Evolutionary conservation across 192 early-diverging fungal genomes (phyloP).

Genomic region (Lobosporangium transversale): DNA sequence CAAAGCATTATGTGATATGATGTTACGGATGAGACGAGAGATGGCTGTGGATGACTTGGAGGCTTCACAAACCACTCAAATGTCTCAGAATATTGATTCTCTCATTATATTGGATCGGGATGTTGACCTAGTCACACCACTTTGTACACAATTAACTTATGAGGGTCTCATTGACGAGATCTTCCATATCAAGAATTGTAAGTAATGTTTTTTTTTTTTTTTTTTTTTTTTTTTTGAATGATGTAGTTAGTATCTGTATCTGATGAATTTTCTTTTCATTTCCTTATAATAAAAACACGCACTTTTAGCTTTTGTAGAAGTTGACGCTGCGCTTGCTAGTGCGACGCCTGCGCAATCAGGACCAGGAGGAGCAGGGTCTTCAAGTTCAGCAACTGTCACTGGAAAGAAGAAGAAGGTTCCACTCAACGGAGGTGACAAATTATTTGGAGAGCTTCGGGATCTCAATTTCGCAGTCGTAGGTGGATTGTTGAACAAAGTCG

Average conservation of each 20-base stretch:
- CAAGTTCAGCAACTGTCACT: conserved; percentile 18
- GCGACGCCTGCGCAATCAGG: conserved; percentile 39
- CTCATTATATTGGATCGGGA: conserved; percentile 90
- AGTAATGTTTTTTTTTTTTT: conserved; percentile 11
- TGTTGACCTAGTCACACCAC: conserved; percentile 90
- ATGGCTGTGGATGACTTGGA: conserved; percentile 67
- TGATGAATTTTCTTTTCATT: background rate
- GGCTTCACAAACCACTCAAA: conserved; percentile 56
- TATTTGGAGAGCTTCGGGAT: conserved; percentile 86
- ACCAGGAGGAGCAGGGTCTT: conserved; percentile 30
- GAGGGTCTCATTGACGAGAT: conserved; percentile 97
- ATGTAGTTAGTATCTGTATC: background rate
- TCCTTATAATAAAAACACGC: background rate
- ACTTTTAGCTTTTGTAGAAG: conserved; percentile 75
- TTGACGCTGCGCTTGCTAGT: conserved; percentile 73
- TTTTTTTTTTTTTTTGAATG: background rate
- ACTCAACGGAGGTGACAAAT: conserved; percentile 81
- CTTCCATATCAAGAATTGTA: conserved; percentile 83
- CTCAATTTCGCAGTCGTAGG: conserved; percentile 94
- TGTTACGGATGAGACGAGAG: conserved; percentile 87
- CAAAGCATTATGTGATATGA: conserved; percentile 78
- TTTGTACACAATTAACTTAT: conserved; percentile 96
- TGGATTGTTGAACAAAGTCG: conserved; percentile 81
- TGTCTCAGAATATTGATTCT: conserved; percentile 80
- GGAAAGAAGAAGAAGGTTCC: conserved; percentile 78